These are phyloP conservation scores for Knoxdaviesia proteae DNA, from an alignment of 2,329 filamentous ascomycete genomes.

Conservation along the genomic window DNA sequence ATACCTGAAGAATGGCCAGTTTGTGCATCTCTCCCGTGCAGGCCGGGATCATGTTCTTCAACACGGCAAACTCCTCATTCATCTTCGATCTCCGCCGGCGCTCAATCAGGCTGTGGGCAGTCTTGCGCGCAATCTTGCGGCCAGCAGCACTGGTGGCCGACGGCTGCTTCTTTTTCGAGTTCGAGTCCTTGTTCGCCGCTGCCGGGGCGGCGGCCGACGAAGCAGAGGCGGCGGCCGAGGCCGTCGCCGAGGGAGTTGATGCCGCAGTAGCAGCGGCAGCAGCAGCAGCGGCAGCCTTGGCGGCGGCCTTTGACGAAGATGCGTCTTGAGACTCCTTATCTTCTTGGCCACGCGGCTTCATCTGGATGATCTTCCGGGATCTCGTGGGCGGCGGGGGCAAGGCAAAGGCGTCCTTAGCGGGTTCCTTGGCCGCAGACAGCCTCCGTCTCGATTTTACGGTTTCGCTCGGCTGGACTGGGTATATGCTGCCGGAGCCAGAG, in stretches of 20 bases:
- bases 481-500: constrained; percentile 8
- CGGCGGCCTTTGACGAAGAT: background rate
- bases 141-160: constrained; percentile 63
- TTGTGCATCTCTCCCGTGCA: constrained; percentile 98
- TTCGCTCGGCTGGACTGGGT: constrained; percentile 27
- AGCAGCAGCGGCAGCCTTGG: constrained; percentile 3
- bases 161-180: constrained; percentile 55
- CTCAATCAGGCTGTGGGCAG: constrained; percentile 89
- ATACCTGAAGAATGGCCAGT: constrained; percentile 76
- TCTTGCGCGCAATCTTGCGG: constrained; percentile 89
- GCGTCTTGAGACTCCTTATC: constrained; percentile 9
- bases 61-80: constrained; percentile 90
- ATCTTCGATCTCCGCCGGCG: constrained; percentile 80
- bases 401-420: constrained; percentile 45
- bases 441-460: constrained; percentile 32
- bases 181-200: constrained; percentile 3
- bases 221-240: constrained; percentile 1
- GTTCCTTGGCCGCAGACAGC: constrained; percentile 21
- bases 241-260: constrained; percentile 1
- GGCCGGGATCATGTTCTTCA: constrained; percentile 90
- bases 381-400: constrained; percentile 83
- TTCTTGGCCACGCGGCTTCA: constrained; percentile 49
- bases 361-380: constrained; percentile 91
- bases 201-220: constrained; percentile 2
- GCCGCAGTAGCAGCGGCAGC: constrained; percentile 4